phyloP scores from a whole-genome alignment of 2,329 filamentous ascomycete genomes.

The Rutstroemia sp. region DNA sequence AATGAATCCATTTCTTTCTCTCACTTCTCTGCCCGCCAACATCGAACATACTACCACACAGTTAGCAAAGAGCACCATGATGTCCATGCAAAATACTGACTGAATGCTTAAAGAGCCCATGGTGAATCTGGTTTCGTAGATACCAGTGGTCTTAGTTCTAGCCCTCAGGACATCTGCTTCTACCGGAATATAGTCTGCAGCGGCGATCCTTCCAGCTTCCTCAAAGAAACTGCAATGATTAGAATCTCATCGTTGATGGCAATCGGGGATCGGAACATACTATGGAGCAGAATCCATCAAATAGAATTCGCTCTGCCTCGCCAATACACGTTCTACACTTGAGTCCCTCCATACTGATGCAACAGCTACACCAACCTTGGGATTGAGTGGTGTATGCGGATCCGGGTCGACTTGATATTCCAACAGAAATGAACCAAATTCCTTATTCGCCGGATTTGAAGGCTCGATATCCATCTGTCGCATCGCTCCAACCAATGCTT shows the following conservation, averaged over 20 bases:
- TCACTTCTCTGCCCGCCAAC: constrained; percentile 96
- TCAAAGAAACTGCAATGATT: constrained; percentile 74
- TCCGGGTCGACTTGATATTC: constrained; percentile 88
- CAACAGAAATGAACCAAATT: constrained; percentile 71
- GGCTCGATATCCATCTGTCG: constrained; percentile 84
- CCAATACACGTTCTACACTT: constrained; percentile 73
- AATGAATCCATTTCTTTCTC: constrained; percentile 99
- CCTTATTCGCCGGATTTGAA: constrained; percentile 60
- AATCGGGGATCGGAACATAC: constrained; percentile 41
- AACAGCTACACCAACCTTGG: constrained; percentile 74
- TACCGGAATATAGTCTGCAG: constrained; percentile 78
- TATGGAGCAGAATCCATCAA: constrained; percentile 99
- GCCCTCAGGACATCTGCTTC: constrained; percentile 94
- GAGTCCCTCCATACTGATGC: constrained; percentile 86
- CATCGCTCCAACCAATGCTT: constrained; percentile 86
- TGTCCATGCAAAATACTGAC: constrained; percentile 47
- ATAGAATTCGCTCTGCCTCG: constrained; percentile 96
- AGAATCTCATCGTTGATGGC: constrained; percentile 6
- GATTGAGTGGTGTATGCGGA: constrained; percentile 76
- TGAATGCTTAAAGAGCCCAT: constrained; percentile 99
- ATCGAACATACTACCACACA: constrained; percentile 79
- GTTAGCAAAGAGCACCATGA: constrained; percentile 16
- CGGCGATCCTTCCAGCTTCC: constrained; percentile 77
- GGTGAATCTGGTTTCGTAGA: constrained; percentile 96
- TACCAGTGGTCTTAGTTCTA: constrained; percentile 96